phyloP scores from a whole-genome alignment of 1,284 basidiomycete species.

The Sphaerobolus stellatus region DNA sequence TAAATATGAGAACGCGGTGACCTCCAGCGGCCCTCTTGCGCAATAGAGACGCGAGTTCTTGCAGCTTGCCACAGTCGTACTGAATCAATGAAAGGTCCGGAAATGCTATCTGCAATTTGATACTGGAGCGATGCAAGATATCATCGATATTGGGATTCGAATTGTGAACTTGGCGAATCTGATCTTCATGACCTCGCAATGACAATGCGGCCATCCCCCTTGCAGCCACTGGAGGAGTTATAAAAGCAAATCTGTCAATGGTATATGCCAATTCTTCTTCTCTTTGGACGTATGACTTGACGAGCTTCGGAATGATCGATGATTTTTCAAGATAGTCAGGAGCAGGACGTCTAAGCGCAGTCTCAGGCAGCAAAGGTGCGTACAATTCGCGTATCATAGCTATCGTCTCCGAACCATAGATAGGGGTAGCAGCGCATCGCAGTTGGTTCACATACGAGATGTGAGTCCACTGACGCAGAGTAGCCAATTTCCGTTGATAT shows the following conservation, averaged over 20 bases:
- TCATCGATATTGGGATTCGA: constrained; percentile 54
- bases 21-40: constrained; percentile 84
- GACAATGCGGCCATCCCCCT: constrained; percentile 68
- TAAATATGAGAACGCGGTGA: constrained; percentile 92
- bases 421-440: constrained; percentile 64
- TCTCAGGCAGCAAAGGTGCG: constrained; percentile 58
- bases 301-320: constrained; percentile 39
- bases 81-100: constrained; percentile 89
- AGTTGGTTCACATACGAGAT: constrained; percentile 73
- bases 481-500: constrained; percentile 55
- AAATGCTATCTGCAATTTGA: constrained; percentile 92
- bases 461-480: constrained; percentile 65
- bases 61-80: constrained; percentile 96
- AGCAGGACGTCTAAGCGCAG: constrained; percentile 39
- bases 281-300: constrained; percentile 68
- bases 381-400: constrained; percentile 42
- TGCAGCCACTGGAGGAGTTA: constrained; percentile 80
- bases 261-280: constrained; percentile 53
- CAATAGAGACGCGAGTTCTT: constrained; percentile 77
- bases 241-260: constrained; percentile 80
- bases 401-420: constrained; percentile 68
- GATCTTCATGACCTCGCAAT: constrained; percentile 45
- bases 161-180: constrained; percentile 29
- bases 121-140: constrained; percentile 68
- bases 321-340: constrained; percentile 37